Percentiles rank a stretch among this genome's conserved stretches.
These are phyloP conservation scores for Gentiana straminea DNA, from an alignment of 257 asterid species.

Conservation along the genomic window DNA sequence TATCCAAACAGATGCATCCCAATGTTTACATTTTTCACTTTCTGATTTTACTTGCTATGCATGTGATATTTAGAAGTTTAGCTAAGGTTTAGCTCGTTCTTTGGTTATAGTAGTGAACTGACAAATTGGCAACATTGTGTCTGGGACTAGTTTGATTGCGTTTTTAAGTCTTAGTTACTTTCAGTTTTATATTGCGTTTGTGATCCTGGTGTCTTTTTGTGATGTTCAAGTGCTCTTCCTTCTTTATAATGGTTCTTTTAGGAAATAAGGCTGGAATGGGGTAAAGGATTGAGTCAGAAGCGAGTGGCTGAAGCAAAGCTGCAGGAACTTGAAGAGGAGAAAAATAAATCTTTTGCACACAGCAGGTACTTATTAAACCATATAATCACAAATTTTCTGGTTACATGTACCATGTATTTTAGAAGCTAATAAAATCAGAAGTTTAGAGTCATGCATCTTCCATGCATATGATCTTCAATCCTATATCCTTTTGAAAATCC, in stretches of 20 bases:
- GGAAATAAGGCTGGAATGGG: conserved; percentile 95
- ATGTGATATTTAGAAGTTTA: too few species aligned
- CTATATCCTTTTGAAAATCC: too few species aligned
- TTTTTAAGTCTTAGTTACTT: too few species aligned
- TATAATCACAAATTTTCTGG: neutral
- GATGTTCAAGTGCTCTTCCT: neutral
- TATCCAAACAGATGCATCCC: too few species aligned
- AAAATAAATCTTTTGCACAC: conserved; percentile 89
- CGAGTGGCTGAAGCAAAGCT: conserved; percentile 75
- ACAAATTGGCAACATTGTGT: too few species aligned
- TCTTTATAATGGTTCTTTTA: conserved; percentile 12
- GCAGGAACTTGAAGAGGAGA: conserved; percentile 70
- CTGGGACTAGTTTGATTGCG: too few species aligned
- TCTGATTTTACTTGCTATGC: too few species aligned
- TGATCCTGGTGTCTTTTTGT: neutral
- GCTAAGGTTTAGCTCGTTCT: too few species aligned
- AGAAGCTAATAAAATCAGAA: neutral
- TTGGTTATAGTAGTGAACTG: too few species aligned
- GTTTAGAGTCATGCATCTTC: too few species aligned
- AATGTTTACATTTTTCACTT: too few species aligned
- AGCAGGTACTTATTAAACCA: conserved; percentile 36
- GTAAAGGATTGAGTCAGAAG: conserved; percentile 86
- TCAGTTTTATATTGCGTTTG: neutral
- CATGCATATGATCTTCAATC: too few species aligned
- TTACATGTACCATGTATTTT: neutral